Base-by-base conservation (phyloP, 2,329 filamentous ascomycete genomes). In the Leptographium radiaticola region DNA sequence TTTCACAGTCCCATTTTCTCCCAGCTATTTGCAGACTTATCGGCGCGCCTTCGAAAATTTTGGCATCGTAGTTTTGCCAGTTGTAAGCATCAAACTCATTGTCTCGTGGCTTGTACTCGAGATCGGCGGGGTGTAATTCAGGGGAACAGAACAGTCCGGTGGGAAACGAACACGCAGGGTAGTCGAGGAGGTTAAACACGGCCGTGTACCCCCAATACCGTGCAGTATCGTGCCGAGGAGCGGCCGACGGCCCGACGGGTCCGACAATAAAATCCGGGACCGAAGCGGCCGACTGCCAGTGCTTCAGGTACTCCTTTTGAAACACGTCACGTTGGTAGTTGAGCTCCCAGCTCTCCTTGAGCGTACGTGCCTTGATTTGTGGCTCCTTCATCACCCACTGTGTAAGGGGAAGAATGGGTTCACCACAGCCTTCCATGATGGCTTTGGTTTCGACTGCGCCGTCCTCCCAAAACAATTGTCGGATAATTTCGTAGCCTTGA, bases 51-150 rank as follows among this genome's bases (percentile, higher is more conserved):
- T 50, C 36, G 20, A 40, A 50, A 8, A 50, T 42, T 11, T 50
- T 9, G 4, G 48, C n/a, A 12, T 50, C 48, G 15, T 50, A 50
- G 38, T 50, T 50, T 2, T 50, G 12, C 48, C 48, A 50, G 38
- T 50, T 50, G 20, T 50, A 50, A 6, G 48, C 48, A 16, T 50
- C 48, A 25, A 50, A 50, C 48, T 50, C 48, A 18, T 50, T 50
- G 48, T 50, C 36, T 7, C 48, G 48, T 5, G 48, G 48, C 36
- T 31, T 16, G 48, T 50, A 50, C 12, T 39, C 48, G 11, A 31
- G n/a, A 30, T 50, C 48, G 34, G 36, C 36, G 1, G 48, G 48
- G n/a, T 50, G 38, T 9, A 40, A 10, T 13, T 16, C 40, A 16
- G 40, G 16, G n/a, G 46, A 48, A 30, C 46, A 48, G 33, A 48